Base-by-base conservation (phyloP, 306 rosid species). In the Cyamopsis tetragonoloba region DNA sequence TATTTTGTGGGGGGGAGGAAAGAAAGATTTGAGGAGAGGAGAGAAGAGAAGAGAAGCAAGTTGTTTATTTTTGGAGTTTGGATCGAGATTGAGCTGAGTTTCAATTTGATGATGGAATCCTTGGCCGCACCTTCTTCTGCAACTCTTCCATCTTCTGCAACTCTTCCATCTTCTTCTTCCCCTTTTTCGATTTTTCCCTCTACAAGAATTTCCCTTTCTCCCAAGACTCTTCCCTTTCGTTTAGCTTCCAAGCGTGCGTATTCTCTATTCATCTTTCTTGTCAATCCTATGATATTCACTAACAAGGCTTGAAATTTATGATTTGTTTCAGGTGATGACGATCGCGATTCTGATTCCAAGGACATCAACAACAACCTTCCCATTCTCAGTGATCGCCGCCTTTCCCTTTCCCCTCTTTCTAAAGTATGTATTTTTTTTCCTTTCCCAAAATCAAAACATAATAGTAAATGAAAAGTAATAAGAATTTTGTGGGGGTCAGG, bases 401-500 rank as follows among this genome's bases (percentile, higher is more conserved):
- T 86, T 71, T 91, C 92, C 62, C 86, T 91, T 30, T 88, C 96
- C 9, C 93, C 96, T 27, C 86, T 91, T 60, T 88, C 96, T 0
- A 88, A 91, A 81, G 97, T 86, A 65, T 20, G 31, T n/a, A 0
- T 3, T n/a, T n/a, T 38, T 66, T 53, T 48, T 41, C 26, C 41
- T 67, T 62, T 18, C 49, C 50, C n/a, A 19, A 42, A 56, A n/a
- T n/a, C n/a, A n/a, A n/a, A n/a, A n/a, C 0, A 17, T 32, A 26
- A 15, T 30, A 19, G 11, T n/a, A 24, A 48, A 27, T 76, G 0
- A 34, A 53, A 42, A 51, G 6, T 37, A 62, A 80, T 50, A 2
- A 37, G 10, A 42, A 37, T 34, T 62, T 43, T 58, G 20, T 68
- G 23, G 50, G 50, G 62, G 4, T 62, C 70, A 93, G 99, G 99